Evolutionary conservation across 2,329 filamentous ascomycete genomes (phyloP).

Genomic region (Aschersonia sp.): DNA sequence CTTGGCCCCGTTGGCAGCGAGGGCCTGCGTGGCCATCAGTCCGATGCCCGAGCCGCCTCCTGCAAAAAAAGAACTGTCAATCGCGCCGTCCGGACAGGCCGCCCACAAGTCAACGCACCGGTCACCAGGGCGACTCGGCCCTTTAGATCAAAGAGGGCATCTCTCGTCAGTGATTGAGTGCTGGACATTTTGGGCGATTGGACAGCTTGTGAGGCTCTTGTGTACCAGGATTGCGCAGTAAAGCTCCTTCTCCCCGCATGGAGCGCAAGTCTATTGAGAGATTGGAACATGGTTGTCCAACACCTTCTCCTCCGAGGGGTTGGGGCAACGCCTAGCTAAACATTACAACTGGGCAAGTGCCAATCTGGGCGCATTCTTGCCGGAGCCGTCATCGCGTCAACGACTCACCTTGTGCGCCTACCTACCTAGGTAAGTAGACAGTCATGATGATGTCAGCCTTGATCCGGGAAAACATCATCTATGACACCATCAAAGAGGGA

Average conservation of each 20-base stretch:
- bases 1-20: slow-evolving; percentile 51
- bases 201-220: background rate
- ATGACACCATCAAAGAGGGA: background rate
- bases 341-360: too few species aligned
- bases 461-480: background rate
- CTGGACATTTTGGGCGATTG: slow-evolving; percentile 2
- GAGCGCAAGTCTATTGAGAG: background rate
- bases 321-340: too few species aligned
- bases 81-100: background rate
- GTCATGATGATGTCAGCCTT: slow-evolving; percentile 2
- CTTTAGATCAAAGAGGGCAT: slow-evolving; percentile 25
- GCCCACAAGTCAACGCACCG: slow-evolving; percentile 12
- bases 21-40: slow-evolving; percentile 53
- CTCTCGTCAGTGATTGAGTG: slow-evolving; percentile 16
- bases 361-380: too few species aligned
- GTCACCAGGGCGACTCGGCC: slow-evolving; percentile 31
- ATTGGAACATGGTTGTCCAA: background rate
- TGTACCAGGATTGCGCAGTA: background rate
- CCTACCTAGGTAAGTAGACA: background rate
- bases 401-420: background rate
- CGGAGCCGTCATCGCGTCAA: too few species aligned
- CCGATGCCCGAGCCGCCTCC: slow-evolving; percentile 49
- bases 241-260: background rate
- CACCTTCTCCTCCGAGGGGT: too few species aligned
- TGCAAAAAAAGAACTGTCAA: slow-evolving; percentile 4